phyloP scores from a whole-genome alignment of 495 filamentous ascomycete species.

The Ramalina intermedia region DNA sequence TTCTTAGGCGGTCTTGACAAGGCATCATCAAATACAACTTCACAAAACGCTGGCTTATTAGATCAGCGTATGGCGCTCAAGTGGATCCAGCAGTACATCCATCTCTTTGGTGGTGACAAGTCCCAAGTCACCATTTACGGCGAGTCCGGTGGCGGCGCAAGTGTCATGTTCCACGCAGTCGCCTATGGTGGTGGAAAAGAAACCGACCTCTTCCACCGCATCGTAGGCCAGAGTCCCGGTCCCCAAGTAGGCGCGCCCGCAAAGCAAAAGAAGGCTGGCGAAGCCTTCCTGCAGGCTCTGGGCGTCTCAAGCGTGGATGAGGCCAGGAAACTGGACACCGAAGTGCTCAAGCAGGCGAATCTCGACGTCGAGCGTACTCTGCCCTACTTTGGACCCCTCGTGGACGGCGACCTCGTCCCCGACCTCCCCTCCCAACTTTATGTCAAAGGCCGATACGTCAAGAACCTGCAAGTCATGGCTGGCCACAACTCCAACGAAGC shows the following conservation, averaged over 20 bases:
- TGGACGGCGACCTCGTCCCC: slow-evolving; percentile 4
- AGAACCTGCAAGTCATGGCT: slow-evolving; percentile 1
- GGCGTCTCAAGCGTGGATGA: slow-evolving; percentile 5
- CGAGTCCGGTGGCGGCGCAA: slow-evolving; percentile 17
- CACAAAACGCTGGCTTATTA: slow-evolving; percentile 32
- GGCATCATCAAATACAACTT: slow-evolving; percentile 16
- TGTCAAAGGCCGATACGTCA: slow-evolving; percentile 1
- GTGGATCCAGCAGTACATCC: slow-evolving; percentile 38
- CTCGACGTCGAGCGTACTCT: not conserved
- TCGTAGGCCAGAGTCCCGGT: slow-evolving; percentile 3
- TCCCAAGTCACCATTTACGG: slow-evolving; percentile 16
- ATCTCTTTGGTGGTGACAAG: slow-evolving; percentile 33
- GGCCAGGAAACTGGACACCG: not conserved
- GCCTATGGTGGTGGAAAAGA: slow-evolving; percentile 17
- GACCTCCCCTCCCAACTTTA: slow-evolving; percentile 2
- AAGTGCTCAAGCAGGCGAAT: slow-evolving; percentile 6
- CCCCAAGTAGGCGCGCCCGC: not conserved
- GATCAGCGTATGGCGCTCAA: slow-evolving; percentile 32
- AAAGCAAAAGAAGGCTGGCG: not conserved
- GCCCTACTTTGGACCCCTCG: slow-evolving; percentile 3
- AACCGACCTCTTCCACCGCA: slow-evolving; percentile 2
- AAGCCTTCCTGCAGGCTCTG: slow-evolving; percentile 4
- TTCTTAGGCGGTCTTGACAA: slow-evolving; percentile 28
- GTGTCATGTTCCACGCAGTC: slow-evolving; percentile 23
- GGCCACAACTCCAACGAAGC: slow-evolving; percentile 1